Base-by-base conservation (phyloP, 2,329 filamentous ascomycete species). In the Biscogniauxia mediterranea region DNA sequence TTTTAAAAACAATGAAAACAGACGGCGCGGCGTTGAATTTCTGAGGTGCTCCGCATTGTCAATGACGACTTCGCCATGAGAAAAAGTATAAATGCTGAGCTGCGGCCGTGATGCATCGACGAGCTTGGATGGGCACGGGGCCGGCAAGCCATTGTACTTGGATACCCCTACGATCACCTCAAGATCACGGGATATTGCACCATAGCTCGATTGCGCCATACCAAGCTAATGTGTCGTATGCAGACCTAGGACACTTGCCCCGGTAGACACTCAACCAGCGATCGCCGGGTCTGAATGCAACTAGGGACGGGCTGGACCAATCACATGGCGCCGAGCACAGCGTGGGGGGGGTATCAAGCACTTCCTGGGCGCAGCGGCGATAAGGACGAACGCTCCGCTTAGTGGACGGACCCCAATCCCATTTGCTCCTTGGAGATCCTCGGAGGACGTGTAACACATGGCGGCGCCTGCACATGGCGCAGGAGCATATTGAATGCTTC, bases 141-240 rank as follows among this genome's bases (percentile, higher is more conserved):
- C 21, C 42, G 32, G 49, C n/a, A 7, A n/a, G n/a, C 21, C 42
- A 21, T 50, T 17, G 19, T 63, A 60, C 64, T 62, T 62, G 66
- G 55, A 58, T 55, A 62, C 61, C 62, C 62, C 61, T 63, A 66
- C 54, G 63, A 72, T 71, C 67, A 69, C 70, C 61, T 69, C 64
- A 71, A 78, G 76, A 80, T 86, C 84, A 85, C 83, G 83, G 79
- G 83, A 75, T 83, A 86, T 87, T 80, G 82, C 84, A 82, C 80
- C 83, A 86, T 86, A 79, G 75, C 68, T 72, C 64, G 66, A 73
- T 72, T 70, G 71, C 72, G 72, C 73, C 63, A 74, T 74, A 61
- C 67, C 66, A 69, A 66, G 68, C 67, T 64, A 67, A 61, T 68
- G 64, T 70, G 67, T 70, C 67, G 68, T 65, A 65, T 66, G 55